Conservation (phyloP, 2,329 filamentous ascomycete genomes). For the Penicillium capsulatum region DNA sequence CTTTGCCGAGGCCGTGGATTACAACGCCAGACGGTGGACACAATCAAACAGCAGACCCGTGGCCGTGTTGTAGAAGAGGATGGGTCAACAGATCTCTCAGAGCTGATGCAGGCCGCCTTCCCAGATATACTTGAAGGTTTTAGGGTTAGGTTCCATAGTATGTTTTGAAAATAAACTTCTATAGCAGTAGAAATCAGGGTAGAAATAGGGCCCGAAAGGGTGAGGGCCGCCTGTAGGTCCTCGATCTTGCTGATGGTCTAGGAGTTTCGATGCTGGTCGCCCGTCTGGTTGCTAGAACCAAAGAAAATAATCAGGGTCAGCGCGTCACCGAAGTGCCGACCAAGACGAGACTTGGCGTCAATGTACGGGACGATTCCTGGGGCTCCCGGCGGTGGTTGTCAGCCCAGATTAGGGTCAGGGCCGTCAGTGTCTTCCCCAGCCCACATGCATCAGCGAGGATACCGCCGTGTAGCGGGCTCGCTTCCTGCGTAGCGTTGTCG, state of each 20-base stretch:
- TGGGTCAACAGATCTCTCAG: no score
- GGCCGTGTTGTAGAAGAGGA: no score
- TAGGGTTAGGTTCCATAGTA: no score
- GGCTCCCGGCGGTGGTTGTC: neutral
- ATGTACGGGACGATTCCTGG: neutral
- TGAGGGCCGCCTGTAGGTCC: neutral
- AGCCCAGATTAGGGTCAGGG: neutral
- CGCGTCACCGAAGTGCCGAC: neutral
- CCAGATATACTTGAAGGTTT: no score
- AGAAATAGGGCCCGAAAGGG: no score
- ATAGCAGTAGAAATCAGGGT: no score
- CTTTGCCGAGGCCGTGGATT: no score
- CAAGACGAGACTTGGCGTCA: neutral
- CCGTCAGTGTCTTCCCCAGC: neutral
- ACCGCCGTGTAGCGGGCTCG: neutral
- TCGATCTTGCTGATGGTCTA: neutral
- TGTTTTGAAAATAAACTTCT: no score
- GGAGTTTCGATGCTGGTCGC: neutral
- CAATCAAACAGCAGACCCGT: no score
- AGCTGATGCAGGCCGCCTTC: no score
- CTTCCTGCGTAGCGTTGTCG: no score
- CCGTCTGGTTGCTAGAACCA: neutral
- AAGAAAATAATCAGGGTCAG: neutral
- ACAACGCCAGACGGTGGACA: no score
- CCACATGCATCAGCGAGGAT: slow-evolving; percentile 1